A percentile compares a stretch with the other conserved stretches of the same genome.
These are phyloP conservation scores for Hippophae tibetana DNA, from an alignment of 306 rosid genomes.

Conservation along the genomic window DNA sequence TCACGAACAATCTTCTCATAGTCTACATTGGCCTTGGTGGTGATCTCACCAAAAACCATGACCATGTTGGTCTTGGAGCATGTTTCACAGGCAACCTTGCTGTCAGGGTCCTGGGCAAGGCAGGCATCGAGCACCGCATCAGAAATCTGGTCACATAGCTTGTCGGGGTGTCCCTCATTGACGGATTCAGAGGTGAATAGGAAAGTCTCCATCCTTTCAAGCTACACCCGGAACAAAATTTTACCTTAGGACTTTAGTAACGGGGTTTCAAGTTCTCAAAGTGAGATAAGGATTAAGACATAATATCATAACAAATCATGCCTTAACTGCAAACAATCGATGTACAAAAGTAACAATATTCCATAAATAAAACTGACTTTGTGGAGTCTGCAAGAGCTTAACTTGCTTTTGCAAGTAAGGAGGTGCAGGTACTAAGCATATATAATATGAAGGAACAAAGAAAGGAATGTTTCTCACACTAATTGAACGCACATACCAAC, in stretches of 20 bases:
- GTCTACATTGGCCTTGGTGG: slow-evolving; percentile 94
- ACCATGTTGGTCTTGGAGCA: slow-evolving; percentile 99
- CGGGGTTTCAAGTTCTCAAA: not conserved
- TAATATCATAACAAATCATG: not conserved
- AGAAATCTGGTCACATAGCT: slow-evolving; percentile 98
- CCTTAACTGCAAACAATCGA: not conserved
- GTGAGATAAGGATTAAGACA: not conserved
- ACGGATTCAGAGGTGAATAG: slow-evolving; percentile 94
- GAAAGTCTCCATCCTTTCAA: slow-evolving; percentile 81
- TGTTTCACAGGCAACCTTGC: slow-evolving; percentile 99
- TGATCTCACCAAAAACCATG: slow-evolving; percentile 98
- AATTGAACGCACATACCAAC: not conserved
- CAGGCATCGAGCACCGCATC: slow-evolving; percentile 99
- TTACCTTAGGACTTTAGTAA: slow-evolving; percentile 11
- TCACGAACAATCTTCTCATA: slow-evolving; percentile 93
- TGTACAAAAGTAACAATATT: too few species aligned
- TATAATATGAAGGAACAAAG: not conserved
- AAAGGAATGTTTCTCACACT: not conserved
- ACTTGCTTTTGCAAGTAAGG: too few species aligned
- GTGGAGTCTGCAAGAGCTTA: too few species aligned
- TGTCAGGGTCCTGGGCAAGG: slow-evolving; percentile 94
- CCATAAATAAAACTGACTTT: too few species aligned
- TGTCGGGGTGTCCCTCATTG: slow-evolving; percentile 99
- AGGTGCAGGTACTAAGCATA: too few species aligned
- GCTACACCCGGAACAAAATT: slow-evolving; percentile 23